These are phyloP conservation scores for Penicillium paneum DNA, from an alignment of 2,329 filamentous ascomycete species.

Conservation along the genomic window DNA sequence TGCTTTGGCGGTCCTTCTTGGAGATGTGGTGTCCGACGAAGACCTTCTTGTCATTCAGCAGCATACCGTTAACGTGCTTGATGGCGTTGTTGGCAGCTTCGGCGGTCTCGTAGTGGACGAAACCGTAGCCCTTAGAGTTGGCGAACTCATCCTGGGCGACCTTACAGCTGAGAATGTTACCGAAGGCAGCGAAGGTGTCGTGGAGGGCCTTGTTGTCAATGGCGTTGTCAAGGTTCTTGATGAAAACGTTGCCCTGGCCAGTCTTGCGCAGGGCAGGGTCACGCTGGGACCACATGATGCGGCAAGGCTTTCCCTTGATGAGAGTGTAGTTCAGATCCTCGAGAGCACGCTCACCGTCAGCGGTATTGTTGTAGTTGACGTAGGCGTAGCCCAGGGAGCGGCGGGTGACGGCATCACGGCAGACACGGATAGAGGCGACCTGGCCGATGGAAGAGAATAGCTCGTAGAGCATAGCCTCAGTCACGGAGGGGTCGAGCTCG, in stretches of 20 bases:
- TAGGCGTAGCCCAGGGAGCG: constrained; percentile 99
- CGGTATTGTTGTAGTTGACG: constrained; percentile 98
- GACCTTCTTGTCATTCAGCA: constrained; percentile 99
- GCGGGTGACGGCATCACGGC: constrained; percentile 96
- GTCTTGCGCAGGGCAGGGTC: constrained; percentile 99
- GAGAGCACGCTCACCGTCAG: constrained; percentile 94
- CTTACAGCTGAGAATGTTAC: constrained; percentile 99
- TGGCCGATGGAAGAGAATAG: constrained; percentile 99
- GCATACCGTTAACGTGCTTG: constrained; percentile 99
- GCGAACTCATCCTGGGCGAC: constrained; percentile 96
- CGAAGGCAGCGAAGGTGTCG: constrained; percentile 97
- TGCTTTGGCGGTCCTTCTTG: constrained; percentile 99
- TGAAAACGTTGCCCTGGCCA: constrained; percentile 98
- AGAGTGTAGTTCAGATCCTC: constrained; percentile 99
- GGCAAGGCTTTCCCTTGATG: constrained; percentile 98
- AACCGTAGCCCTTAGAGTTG: constrained; percentile 97
- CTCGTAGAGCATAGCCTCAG: constrained; percentile 99
- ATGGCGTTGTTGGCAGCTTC: constrained; percentile 96
- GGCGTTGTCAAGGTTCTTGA: constrained; percentile 98
- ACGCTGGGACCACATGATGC: constrained; percentile 99
- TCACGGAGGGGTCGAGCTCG: constrained; percentile 95
- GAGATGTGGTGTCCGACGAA: constrained; percentile 99
- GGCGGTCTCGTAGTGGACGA: constrained; percentile 99
- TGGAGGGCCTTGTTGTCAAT: constrained; percentile 99
- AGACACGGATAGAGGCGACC: constrained; percentile 98